A percentile compares a stretch with the other conserved stretches of the same genome.
Conservation (phyloP, 164 flowering plant species). For the Annona squamosa region DNA sequence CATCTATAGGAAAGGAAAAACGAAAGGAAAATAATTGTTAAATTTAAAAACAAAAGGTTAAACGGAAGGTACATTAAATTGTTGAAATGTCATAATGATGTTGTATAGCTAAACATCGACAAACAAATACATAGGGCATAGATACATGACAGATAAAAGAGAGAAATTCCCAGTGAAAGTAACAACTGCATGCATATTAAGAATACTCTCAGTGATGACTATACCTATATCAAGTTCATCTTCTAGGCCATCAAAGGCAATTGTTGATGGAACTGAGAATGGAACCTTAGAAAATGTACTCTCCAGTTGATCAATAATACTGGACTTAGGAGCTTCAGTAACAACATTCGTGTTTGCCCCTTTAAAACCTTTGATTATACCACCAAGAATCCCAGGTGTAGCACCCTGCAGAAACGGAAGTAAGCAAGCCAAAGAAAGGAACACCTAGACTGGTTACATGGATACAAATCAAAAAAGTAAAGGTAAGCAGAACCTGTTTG, state of each 20-base stretch:
- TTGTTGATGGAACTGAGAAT: slow-evolving; percentile 30
- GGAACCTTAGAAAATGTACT: slow-evolving; percentile 50
- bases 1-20: slow-evolving; percentile 41
- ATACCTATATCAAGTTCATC: slow-evolving; percentile 60
- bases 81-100: not conserved
- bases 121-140: not conserved
- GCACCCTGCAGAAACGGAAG: slow-evolving; percentile 29
- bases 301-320: slow-evolving; percentile 34
- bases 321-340: slow-evolving; percentile 18
- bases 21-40: not conserved
- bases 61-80: not conserved
- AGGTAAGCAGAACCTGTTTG: slow-evolving; percentile 45
- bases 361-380: slow-evolving; percentile 62
- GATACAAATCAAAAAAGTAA: slow-evolving; percentile 1
- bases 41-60: not conserved
- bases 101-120: not conserved
- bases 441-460: not conserved
- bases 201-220: not conserved
- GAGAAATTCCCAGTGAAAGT: not conserved
- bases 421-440: slow-evolving; percentile 2
- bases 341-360: slow-evolving; percentile 17
- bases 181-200: not conserved
- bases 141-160: not conserved
- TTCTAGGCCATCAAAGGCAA: slow-evolving; percentile 18
- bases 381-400: slow-evolving; percentile 43